These are phyloP conservation scores for Ophiocordyceps camponoti-leonardi DNA, from an alignment of 2,329 filamentous ascomycete genomes.

Conservation along the genomic window DNA sequence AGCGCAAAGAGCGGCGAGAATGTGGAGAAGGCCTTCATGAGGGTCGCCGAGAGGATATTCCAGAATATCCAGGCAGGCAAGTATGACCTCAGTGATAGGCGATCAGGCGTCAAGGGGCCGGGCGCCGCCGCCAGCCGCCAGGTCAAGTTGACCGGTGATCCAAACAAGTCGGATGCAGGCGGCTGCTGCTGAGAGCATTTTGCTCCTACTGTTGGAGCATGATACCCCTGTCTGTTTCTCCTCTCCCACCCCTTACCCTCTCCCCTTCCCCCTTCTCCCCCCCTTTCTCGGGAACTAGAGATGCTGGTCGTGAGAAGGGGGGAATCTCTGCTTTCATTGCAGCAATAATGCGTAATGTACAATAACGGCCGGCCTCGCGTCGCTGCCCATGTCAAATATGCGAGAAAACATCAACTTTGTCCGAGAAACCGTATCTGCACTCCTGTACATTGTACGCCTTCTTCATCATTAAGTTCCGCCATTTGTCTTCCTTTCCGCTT, in stretches of 20 bases:
- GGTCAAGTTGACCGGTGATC: constrained; percentile 26
- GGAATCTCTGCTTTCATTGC: neutral
- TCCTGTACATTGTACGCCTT: neutral
- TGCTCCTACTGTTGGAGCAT: constrained; percentile 4
- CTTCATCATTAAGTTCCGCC: neutral
- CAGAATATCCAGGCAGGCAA: constrained; percentile 90
- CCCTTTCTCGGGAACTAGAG: neutral
- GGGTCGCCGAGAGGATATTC: constrained; percentile 89
- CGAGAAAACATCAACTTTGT: constrained; percentile 10
- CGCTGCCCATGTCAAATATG: neutral
- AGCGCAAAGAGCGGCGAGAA: constrained; percentile 90
- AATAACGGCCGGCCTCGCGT: neutral
- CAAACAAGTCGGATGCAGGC: constrained; percentile 19
- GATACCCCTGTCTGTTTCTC: constrained; percentile 9
- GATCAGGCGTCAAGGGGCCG: constrained; percentile 75
- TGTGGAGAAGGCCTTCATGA: constrained; percentile 82
- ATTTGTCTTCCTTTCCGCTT: neutral
- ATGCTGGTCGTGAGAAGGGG: neutral
- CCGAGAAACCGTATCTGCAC: constrained; percentile 8
- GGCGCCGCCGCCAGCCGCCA: constrained; percentile 28
- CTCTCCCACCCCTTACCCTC: no score
- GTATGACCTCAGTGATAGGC: constrained; percentile 85
- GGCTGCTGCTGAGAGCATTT: constrained; percentile 26
- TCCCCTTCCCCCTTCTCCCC: neutral
- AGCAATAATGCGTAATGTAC: constrained; percentile 1